phyloP scores from a whole-genome alignment of 768 basidiomycete genomes.

The Mrakia blollopis region DNA sequence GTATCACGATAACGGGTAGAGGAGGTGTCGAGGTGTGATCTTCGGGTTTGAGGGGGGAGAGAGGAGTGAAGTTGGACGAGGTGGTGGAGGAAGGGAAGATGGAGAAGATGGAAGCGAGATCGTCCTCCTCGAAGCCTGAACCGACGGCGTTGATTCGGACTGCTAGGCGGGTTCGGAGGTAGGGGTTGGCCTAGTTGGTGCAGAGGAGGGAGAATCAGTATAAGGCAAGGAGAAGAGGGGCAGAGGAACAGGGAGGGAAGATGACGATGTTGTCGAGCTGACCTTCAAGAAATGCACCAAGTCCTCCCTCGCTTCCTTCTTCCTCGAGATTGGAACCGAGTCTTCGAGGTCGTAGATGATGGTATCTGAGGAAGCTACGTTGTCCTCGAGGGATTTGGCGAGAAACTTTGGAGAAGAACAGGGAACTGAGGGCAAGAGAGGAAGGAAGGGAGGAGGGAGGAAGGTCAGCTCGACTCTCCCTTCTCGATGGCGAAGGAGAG shows the following conservation, averaged over 20 bases:
- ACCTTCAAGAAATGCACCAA: slow-evolving; percentile 54
- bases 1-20: slow-evolving; percentile 23
- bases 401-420: slow-evolving; percentile 75
- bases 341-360: slow-evolving; percentile 88
- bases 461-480: background rate
- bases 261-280: background rate
- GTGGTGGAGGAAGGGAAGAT: background rate
- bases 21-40: background rate
- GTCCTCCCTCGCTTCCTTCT: slow-evolving; percentile 55
- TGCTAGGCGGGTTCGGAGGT: slow-evolving; percentile 10
- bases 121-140: slow-evolving; percentile 39
- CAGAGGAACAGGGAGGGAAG: background rate
- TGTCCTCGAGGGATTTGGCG: slow-evolving; percentile 58
- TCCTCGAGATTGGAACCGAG: slow-evolving; percentile 60
- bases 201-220: no score
- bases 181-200: slow-evolving; percentile 11
- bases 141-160: slow-evolving; percentile 43
- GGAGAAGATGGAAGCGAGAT: slow-evolving; percentile 25
- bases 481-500: no score
- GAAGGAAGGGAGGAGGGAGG: background rate
- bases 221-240: background rate
- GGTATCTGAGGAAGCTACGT: slow-evolving; percentile 57
- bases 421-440: slow-evolving; percentile 56
- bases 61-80: background rate
- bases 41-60: background rate